These are phyloP conservation scores for Botrytis medusae DNA, from an alignment of 2,329 filamentous ascomycete species.

Conservation along the genomic window DNA sequence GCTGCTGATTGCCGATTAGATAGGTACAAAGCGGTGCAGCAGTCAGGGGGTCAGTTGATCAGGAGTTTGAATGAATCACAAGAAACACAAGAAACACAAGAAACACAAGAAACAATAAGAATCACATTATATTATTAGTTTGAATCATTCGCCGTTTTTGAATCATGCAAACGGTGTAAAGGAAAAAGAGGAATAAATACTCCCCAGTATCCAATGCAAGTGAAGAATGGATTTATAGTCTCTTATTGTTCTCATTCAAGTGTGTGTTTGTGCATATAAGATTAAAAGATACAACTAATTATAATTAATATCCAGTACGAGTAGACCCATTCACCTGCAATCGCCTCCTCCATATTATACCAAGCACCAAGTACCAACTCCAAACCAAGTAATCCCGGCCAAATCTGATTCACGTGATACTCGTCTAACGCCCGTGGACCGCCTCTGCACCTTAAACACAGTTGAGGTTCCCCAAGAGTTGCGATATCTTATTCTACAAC, in stretches of 20 bases:
- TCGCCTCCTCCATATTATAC: neutral
- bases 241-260: neutral
- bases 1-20: slow-evolving; percentile 20
- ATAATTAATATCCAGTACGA: neutral
- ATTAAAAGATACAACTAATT: neutral
- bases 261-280: neutral
- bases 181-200: neutral
- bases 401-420: slow-evolving; percentile 15
- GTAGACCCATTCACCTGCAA: neutral
- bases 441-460: slow-evolving; percentile 24
- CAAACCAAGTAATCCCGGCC: neutral
- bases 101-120: neutral
- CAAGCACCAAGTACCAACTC: neutral
- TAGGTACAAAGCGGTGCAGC: slow-evolving; percentile 14
- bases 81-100: neutral
- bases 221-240: neutral
- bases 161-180: neutral
- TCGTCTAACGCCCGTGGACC: slow-evolving; percentile 23
- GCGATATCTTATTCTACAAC: slow-evolving; percentile 19
- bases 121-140: neutral
- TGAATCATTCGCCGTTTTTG: neutral
- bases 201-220: too few species aligned
- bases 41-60: slow-evolving; percentile 7
- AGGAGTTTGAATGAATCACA: slow-evolving; percentile 12
- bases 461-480: slow-evolving; percentile 19